phyloP scores from a whole-genome alignment of 805 yeast genomes.

The Pichia manshurica region DNA sequence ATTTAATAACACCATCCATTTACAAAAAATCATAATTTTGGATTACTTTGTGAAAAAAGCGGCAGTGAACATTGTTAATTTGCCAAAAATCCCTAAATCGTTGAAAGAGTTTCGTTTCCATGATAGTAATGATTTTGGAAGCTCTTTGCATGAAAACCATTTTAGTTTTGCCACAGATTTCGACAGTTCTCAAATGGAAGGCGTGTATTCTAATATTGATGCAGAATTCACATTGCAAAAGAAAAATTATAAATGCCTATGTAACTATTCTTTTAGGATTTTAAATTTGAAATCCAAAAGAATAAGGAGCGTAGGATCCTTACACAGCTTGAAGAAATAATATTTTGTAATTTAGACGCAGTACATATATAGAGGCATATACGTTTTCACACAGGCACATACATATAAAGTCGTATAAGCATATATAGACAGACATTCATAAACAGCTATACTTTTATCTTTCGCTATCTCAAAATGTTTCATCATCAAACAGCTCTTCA shows the following conservation, averaged over 20 bases:
- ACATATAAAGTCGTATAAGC: too few species aligned
- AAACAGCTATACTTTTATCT: too few species aligned
- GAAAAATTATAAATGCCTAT: background rate
- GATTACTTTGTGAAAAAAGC: background rate
- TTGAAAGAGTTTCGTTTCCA: slow-evolving; percentile 3
- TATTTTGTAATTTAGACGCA: too few species aligned
- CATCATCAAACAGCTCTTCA: slow-evolving; percentile 12
- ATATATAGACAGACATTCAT: too few species aligned
- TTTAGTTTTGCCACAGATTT: background rate
- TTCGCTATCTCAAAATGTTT: slow-evolving; percentile 6
- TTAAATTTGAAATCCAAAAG: background rate
- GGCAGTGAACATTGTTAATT: background rate
- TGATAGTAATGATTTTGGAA: slow-evolving; percentile 1
- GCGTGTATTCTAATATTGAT: slow-evolving; percentile 5
- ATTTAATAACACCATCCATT: background rate
- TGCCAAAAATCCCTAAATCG: background rate
- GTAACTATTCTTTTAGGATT: background rate
- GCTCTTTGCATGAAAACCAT: background rate
- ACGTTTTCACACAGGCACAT: too few species aligned
- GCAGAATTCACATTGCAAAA: background rate
- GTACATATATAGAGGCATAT: too few species aligned
- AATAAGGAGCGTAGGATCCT: background rate
- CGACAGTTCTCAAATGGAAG: background rate
- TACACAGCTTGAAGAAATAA: too few species aligned
- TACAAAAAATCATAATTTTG: background rate